These are phyloP conservation scores for Boletus bicolor DNA, from an alignment of 768 basidiomycete species.

Conservation along the genomic window DNA sequence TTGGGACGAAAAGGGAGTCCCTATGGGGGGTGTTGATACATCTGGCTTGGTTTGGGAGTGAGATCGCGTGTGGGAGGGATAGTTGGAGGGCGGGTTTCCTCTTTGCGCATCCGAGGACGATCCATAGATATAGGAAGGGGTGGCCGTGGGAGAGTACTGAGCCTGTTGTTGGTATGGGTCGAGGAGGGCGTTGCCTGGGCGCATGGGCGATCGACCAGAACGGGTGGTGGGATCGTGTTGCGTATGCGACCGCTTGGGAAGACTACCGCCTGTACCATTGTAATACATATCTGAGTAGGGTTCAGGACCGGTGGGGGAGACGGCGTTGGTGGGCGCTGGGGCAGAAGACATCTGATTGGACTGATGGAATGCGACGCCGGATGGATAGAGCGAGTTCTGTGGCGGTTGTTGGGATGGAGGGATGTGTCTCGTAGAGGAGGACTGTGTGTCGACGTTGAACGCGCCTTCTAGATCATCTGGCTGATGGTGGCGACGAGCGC, in stretches of 20 bases:
- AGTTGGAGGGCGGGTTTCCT: slow-evolving; percentile 39
- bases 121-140: slow-evolving; percentile 45
- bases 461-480: slow-evolving; percentile 65
- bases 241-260: slow-evolving; percentile 54
- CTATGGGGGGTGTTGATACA: slow-evolving; percentile 43
- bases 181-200: slow-evolving; percentile 51
- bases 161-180: slow-evolving; percentile 72
- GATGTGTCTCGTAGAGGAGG: slow-evolving; percentile 22
- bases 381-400: slow-evolving; percentile 52
- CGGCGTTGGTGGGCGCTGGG: slow-evolving; percentile 32
- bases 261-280: slow-evolving; percentile 44
- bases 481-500: slow-evolving; percentile 62
- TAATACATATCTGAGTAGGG: slow-evolving; percentile 62
- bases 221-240: slow-evolving; percentile 53
- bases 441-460: slow-evolving; percentile 36
- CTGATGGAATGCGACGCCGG: slow-evolving; percentile 58
- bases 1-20: slow-evolving; percentile 58
- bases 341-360: slow-evolving; percentile 37
- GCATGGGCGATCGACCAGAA: slow-evolving; percentile 60
- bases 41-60: slow-evolving; percentile 59
- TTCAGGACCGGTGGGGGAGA: slow-evolving; percentile 41
- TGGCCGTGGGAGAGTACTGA: slow-evolving; percentile 54
- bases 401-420: slow-evolving; percentile 38
- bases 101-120: slow-evolving; percentile 38
- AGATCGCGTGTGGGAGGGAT: slow-evolving; percentile 54